Percentiles rank a stretch among this genome's conserved stretches.
Conservation (phyloP, 1,284 basidiomycete genomes). For the Inonotus hispidus region DNA sequence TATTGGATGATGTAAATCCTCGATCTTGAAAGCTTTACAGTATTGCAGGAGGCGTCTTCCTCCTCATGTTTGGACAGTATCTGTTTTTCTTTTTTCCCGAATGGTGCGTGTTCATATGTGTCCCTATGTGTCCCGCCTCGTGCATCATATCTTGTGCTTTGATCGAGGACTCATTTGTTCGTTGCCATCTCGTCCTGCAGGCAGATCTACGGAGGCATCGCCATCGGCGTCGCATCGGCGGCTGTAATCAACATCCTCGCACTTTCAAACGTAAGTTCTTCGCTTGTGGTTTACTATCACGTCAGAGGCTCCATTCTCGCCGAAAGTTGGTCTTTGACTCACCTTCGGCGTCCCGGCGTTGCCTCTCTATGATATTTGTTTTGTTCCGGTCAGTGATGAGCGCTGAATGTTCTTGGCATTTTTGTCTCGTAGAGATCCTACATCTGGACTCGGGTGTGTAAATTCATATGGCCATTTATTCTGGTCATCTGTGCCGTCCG, state of each 20-base stretch:
- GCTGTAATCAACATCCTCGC: constrained; percentile 59
- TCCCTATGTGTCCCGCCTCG: not conserved
- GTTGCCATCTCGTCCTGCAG: constrained; percentile 30
- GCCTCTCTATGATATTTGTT: not conserved
- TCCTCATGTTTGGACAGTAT: constrained; percentile 60
- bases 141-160: not conserved
- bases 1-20: not conserved
- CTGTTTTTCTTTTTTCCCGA: constrained; percentile 68
- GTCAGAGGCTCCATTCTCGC: not conserved
- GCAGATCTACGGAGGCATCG: constrained; percentile 74
- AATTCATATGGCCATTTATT: constrained; percentile 70
- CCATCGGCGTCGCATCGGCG: constrained; percentile 49
- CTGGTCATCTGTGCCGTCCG: constrained; percentile 63
- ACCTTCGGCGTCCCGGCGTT: constrained; percentile 3
- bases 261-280: constrained; percentile 55
- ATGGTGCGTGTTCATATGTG: constrained; percentile 39
- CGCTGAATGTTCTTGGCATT: constrained; percentile 18
- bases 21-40: constrained; percentile 49
- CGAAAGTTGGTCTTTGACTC: not conserved
- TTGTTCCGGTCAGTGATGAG: not conserved
- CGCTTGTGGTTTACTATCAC: constrained; percentile 1
- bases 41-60: constrained; percentile 61
- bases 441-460: constrained; percentile 63
- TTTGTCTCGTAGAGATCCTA: constrained; percentile 53
- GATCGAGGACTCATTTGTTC: not conserved